These are phyloP conservation scores for Leonotis leonurus DNA, from an alignment of 257 asterid species.

Conservation along the genomic window DNA sequence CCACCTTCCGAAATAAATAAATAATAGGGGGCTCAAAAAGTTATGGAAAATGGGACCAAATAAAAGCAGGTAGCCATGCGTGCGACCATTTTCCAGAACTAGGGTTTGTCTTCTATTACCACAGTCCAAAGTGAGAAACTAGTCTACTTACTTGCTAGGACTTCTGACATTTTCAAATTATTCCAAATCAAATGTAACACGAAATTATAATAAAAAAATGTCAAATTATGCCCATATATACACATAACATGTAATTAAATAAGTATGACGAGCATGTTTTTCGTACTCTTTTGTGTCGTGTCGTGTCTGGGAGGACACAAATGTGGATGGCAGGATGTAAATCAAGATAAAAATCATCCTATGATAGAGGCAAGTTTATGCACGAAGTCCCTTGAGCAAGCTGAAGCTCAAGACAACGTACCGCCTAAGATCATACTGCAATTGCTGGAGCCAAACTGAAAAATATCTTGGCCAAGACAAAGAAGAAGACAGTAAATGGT, in stretches of 20 bases:
- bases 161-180: constrained; percentile 9
- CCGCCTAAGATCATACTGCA: no score
- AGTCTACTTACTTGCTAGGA: background rate
- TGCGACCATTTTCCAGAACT: constrained; percentile 54
- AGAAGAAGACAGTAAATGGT: no score
- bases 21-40: constrained; percentile 12
- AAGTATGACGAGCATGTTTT: background rate
- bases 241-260: background rate
- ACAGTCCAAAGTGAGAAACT: constrained; percentile 1
- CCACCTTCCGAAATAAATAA: background rate
- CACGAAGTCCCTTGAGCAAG: no score
- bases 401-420: no score
- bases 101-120: constrained; percentile 32
- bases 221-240: background rate
- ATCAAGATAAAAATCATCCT: no score
- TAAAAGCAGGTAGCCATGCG: constrained; percentile 73
- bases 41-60: constrained; percentile 44
- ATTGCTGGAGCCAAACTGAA: no score
- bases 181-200: background rate
- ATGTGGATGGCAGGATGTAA: no score
- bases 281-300: no score
- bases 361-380: no score
- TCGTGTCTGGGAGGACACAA: no score
- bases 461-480: no score
- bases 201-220: background rate